Conservation (phyloP, 345 rosid genomes). For the Pugionium dolabratum region DNA sequence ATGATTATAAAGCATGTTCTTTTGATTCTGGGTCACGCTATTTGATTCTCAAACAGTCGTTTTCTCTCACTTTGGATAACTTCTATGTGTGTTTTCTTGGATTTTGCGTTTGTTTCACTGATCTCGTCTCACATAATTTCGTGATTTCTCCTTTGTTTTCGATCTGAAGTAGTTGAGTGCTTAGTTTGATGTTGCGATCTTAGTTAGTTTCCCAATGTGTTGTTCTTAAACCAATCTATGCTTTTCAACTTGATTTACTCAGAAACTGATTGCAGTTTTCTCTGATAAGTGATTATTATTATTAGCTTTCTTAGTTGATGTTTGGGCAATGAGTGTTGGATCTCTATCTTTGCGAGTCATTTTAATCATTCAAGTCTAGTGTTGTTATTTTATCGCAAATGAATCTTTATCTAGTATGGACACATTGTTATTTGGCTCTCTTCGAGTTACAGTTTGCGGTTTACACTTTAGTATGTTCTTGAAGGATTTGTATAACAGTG, state of each 20-base stretch:
- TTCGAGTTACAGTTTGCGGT: too few relatives aligned
- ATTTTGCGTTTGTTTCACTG: slow-evolving; percentile 31
- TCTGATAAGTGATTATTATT: not conserved
- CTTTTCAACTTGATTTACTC: not conserved
- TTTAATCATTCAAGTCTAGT: not conserved
- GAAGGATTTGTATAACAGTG: not conserved
- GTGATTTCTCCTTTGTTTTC: not conserved
- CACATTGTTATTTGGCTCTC: not conserved
- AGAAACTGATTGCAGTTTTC: not conserved
- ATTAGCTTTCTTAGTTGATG: not conserved
- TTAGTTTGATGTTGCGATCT: slow-evolving; percentile 21
- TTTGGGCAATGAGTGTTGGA: not conserved
- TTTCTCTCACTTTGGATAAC: not conserved
- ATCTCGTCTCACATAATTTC: slow-evolving; percentile 25
- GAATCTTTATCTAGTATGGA: slow-evolving; percentile 1
- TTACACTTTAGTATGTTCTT: slow-evolving; percentile 12
- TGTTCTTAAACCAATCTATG: not conserved
- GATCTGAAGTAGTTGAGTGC: slow-evolving; percentile 10
- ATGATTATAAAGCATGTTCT: slow-evolving; percentile 19
- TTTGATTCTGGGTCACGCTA: slow-evolving; percentile 24
- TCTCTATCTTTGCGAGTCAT: not conserved
- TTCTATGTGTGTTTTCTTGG: slow-evolving; percentile 4
- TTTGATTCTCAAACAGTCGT: slow-evolving; percentile 32
- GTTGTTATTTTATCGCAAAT: slow-evolving; percentile 14
- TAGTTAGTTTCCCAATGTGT: slow-evolving; percentile 1